Evolutionary conservation across 495 filamentous ascomycete species (phyloP).

Genomic region (Melanomma pulvis-pyrius): DNA sequence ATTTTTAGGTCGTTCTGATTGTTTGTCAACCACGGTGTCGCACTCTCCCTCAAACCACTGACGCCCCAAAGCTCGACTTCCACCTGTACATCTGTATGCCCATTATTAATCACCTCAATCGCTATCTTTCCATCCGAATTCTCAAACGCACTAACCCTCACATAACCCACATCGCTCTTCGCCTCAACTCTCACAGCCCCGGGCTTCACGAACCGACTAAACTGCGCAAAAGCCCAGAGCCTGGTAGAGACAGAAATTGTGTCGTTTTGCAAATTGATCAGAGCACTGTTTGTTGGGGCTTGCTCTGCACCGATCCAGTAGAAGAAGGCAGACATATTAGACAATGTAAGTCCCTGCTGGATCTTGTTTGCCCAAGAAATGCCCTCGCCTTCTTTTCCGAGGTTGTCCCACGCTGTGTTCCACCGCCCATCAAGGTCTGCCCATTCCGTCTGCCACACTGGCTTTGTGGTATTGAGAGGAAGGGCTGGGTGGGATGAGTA

Average conservation of each 20-base stretch:
- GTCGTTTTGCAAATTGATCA: constrained; percentile 47
- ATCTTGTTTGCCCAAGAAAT: constrained; percentile 60
- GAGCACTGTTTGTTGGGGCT: constrained; percentile 19
- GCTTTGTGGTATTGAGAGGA: constrained; percentile 45
- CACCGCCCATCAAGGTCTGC: constrained; percentile 53
- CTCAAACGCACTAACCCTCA: constrained; percentile 52
- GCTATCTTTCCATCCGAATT: constrained; percentile 53
- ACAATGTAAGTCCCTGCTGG: constrained; percentile 48
- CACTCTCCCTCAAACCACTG: neutral
- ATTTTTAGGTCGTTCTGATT: constrained; percentile 13
- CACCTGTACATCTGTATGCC: constrained; percentile 11
- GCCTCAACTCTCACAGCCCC: constrained; percentile 52
- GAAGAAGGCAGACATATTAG: constrained; percentile 53
- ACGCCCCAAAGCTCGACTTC: constrained; percentile 2
- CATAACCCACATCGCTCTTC: constrained; percentile 38
- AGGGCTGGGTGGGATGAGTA: constrained; percentile 50
- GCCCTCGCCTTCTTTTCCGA: constrained; percentile 54
- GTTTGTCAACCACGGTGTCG: constrained; percentile 15
- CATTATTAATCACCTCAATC: constrained; percentile 53
- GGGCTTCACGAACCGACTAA: constrained; percentile 51
- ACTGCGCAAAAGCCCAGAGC: constrained; percentile 57
- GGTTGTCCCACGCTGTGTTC: constrained; percentile 54
- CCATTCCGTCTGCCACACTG: constrained; percentile 57
- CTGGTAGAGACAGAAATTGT: constrained; percentile 50
- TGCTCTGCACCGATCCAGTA: constrained; percentile 57